Base-by-base conservation (phyloP, 2,329 filamentous ascomycete species). In the Akanthomyces muscarius region DNA sequence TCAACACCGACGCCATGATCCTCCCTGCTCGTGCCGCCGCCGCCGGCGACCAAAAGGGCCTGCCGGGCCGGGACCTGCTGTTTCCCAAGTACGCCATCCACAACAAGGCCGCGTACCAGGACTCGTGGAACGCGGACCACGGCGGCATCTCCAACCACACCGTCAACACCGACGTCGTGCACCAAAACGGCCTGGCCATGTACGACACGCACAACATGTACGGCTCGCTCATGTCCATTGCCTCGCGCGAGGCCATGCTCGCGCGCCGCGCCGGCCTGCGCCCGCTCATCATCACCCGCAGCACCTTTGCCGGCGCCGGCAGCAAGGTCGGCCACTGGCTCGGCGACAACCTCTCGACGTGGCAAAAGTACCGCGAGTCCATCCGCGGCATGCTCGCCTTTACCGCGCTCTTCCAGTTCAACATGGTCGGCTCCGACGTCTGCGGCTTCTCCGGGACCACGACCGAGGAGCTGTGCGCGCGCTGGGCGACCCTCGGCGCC, bases 151-250 rank as follows among this genome's bases (percentile, higher is more conserved):
- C 79, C 0, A 84, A 85, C 72, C 80, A 84, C 69, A 87, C 89
- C 0, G 83, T 91, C 60, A 80, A 85, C 66, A 89, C 88, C 0
- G 83, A 91, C 70, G 75, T 91, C 10, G 81, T 87, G 10, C 89
- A 91, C 71, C 80, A 85, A 47, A 87, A 89, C 63, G 89, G 89
- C 1, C 76, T 87, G 42, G 78, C 80, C 25, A 85, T 90, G 73
- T 91, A 90, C 70, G 90, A 93, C 68, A 89, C 86, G 0, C 90
- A 93, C 73, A 92, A 92, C 68, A 74, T 92, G 1, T 92, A 90
- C 72, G 90, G 90, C 1, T 83, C 85, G 8, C 87, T 91, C 86
- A 93, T 92, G 89, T 89, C 87, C 80, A 25, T 77, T 83, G 73
- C 47, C 4, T 89, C 88, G 0, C 82, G 85, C 59, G 74, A 81